phyloP scores from a whole-genome alignment of 192 early-diverging fungal species.

The Backusella tarrabulga region DNA sequence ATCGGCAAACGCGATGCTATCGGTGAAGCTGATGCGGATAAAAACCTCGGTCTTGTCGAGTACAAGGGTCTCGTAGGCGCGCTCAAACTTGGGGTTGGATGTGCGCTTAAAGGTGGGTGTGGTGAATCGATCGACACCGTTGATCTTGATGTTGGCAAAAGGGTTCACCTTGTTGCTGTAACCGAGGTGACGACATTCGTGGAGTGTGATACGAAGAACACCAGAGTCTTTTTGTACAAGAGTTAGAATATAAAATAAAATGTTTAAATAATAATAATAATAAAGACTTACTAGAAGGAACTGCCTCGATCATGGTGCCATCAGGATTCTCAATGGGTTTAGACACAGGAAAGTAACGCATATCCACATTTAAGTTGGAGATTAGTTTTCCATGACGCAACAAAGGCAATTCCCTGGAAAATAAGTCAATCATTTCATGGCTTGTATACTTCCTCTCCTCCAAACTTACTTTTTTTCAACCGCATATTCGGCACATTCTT shows the following conservation, averaged over 20 bases:
- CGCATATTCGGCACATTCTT: constrained; percentile 3
- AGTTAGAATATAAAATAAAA: too few species aligned
- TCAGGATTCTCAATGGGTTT: constrained; percentile 35
- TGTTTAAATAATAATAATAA: background rate
- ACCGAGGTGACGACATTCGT: constrained; percentile 52
- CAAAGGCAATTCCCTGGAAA: constrained; percentile 24
- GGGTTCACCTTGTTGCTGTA: constrained; percentile 35
- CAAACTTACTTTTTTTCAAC: constrained; percentile 20
- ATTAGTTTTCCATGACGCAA: constrained; percentile 31
- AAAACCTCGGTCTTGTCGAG: constrained; percentile 55
- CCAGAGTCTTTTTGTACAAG: constrained; percentile 43
- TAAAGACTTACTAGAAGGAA: constrained; percentile 49
- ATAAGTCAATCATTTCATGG: too few species aligned
- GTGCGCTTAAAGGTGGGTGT: constrained; percentile 69
- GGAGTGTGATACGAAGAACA: constrained; percentile 57
- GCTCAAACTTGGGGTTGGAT: constrained; percentile 76
- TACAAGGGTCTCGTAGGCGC: constrained; percentile 62
- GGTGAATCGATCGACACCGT: constrained; percentile 40
- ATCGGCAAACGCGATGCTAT: constrained; percentile 50
- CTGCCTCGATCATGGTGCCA: constrained; percentile 39
- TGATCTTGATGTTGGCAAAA: constrained; percentile 50
- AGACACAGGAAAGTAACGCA: constrained; percentile 44
- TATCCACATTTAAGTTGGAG: constrained; percentile 31
- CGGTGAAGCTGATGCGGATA: constrained; percentile 58
- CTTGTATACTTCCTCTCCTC: background rate